A percentile compares a stretch with the other conserved stretches of the same genome.
Conservation (phyloP, 371 early-diverging fungal species). For the Apophysomyces ossiformis region DNA sequence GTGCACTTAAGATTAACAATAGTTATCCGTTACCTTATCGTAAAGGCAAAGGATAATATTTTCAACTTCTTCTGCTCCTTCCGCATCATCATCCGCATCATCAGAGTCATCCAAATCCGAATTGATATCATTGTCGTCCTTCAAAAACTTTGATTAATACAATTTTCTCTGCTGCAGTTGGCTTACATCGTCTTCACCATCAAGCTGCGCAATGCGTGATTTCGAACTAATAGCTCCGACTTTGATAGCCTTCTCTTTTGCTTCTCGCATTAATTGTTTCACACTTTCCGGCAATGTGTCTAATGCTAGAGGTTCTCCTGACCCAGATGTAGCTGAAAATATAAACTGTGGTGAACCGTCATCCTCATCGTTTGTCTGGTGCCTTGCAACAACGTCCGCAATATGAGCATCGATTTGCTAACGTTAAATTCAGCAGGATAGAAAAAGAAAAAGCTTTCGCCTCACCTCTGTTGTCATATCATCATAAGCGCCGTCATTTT, state of each 20-base stretch:
- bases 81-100: constrained; percentile 76
- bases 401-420: constrained; percentile 53
- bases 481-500: constrained; percentile 47
- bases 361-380: constrained; percentile 14
- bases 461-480: constrained; percentile 34
- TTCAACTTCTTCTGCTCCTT: constrained; percentile 78
- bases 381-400: constrained; percentile 26
- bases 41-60: constrained; percentile 94
- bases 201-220: constrained; percentile 51
- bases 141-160: constrained; percentile 2
- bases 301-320: constrained; percentile 40
- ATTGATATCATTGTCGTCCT: constrained; percentile 77
- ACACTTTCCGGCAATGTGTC: constrained; percentile 42
- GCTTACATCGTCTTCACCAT: constrained; percentile 54
- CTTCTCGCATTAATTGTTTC: constrained; percentile 45
- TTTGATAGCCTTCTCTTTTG: constrained; percentile 36
- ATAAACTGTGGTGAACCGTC: constrained; percentile 18
- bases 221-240: constrained; percentile 34
- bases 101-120: constrained; percentile 86
- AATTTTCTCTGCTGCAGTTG: background rate
- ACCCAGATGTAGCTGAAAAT: constrained; percentile 35
- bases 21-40: constrained; percentile 72
- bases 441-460: background rate
- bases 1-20: background rate
- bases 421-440: background rate